Evolutionary conservation across 2,329 filamentous ascomycete species (phyloP).

Genomic region (Cytospora piceicola): DNA sequence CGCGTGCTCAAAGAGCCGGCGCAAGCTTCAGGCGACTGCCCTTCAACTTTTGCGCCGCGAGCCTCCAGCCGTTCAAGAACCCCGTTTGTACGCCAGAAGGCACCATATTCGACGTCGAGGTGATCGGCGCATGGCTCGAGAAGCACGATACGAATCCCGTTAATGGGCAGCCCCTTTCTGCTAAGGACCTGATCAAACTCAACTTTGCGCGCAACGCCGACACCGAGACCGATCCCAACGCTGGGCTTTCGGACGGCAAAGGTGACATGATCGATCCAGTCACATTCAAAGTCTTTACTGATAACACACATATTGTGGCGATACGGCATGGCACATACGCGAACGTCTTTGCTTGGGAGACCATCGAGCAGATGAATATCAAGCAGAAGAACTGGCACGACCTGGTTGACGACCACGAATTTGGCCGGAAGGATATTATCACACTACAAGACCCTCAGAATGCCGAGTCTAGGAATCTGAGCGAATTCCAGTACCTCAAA

Average conservation of each 20-base stretch:
- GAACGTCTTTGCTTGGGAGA: conserved; percentile 97
- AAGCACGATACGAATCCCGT: conserved; percentile 94
- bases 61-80: conserved; percentile 91
- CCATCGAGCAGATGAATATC: conserved; percentile 91
- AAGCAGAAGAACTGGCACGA: conserved; percentile 97
- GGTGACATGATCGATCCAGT: conserved; percentile 94
- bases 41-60: conserved; percentile 97
- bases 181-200: conserved; percentile 84
- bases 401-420: conserved; percentile 83
- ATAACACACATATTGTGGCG: conserved; percentile 96
- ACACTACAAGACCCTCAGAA: conserved; percentile 96
- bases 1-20: conserved; percentile 58
- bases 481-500: conserved; percentile 84
- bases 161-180: conserved; percentile 76
- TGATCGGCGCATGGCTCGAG: conserved; percentile 91
- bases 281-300: conserved; percentile 95
- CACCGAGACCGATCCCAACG: conserved; percentile 50
- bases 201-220: conserved; percentile 92
- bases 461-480: conserved; percentile 78
- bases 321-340: conserved; percentile 79
- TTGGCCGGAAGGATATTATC: conserved; percentile 89
- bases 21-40: conserved; percentile 84
- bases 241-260: conserved; percentile 54
- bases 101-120: conserved; percentile 92
- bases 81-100: conserved; percentile 89